Evolutionary conservation across 176 grass and related monocot species (phyloP), one percentile per base, ranked within the genome.

Genomic region (Lolium perenne): DNA sequence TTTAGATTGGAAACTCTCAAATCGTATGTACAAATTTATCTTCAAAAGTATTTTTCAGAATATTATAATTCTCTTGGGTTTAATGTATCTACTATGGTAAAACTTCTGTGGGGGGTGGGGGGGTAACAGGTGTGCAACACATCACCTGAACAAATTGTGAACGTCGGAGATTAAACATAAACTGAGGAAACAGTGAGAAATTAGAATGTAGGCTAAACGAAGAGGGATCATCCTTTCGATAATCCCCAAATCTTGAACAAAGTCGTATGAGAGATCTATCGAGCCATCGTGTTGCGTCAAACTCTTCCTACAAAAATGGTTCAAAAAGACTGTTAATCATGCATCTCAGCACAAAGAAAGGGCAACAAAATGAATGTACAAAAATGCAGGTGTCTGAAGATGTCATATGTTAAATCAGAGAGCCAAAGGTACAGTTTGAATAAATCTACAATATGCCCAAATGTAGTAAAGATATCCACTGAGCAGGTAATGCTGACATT

Each of bases 121-220:
- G 83, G 55, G 25, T 76, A 76, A 55, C 51, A 86, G 16, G 38
- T 41, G 74, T 53, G 55, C 58, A 76, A 74, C 41, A 81, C 26
- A 20, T 90, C 71, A 98, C 95, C 95, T 98, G 95, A 78, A 99
- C 94, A 78, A 96, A 99, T 63, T 99, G 97, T 64, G 97, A 99
- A 15, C 97, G 94, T 35, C 97, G 88, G 29, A 99, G 83, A 87
- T 96, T 99, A 89, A 99, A 99, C 88, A 99, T 99, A 81, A 99
- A 99, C 69, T 99, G 97, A 78, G 97, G 97, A 73, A 99, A 90
- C 75, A 99, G 77, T 21, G 97, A 99, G 76, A 99, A 96, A 90
- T 99, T 99, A 69, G 93, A 86, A 85, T 99, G 90, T 23, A 99
- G 82, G 48, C 83, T 94, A 88, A 96, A 99, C 68, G 97, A 99